A percentile compares a stretch with the other conserved stretches of the same genome.
Evolutionary conservation across 2,329 filamentous ascomycete species (phyloP).

Genomic region (Emmonsiellopsis sp.): DNA sequence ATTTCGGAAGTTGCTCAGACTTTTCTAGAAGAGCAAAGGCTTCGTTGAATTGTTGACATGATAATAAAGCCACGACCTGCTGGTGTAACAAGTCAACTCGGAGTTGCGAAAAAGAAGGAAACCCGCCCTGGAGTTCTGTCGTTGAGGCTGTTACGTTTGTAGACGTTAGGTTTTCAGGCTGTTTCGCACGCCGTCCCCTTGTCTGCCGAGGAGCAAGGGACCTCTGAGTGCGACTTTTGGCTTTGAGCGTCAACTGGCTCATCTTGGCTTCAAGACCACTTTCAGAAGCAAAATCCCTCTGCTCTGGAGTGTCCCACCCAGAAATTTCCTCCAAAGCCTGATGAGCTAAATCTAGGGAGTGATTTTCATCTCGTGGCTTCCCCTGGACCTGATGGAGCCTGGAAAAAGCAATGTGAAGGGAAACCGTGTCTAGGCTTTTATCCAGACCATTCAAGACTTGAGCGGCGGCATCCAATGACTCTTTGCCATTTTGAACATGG

Average conservation of each 20-base stretch:
- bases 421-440: constrained; percentile 46
- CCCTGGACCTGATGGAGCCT: constrained; percentile 40
- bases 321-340: constrained; percentile 36
- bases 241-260: constrained; percentile 30
- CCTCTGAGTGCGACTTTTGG: constrained; percentile 15
- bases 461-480: constrained; percentile 50
- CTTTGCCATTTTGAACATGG: constrained; percentile 42
- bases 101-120: constrained; percentile 33
- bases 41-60: constrained; percentile 44
- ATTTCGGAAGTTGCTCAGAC: constrained; percentile 24
- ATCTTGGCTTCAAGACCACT: constrained; percentile 34
- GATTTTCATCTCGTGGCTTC: constrained; percentile 33
- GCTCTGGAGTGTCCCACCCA: constrained; percentile 22
- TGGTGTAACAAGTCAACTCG: constrained; percentile 43
- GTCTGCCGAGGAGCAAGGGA: neutral
- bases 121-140: constrained; percentile 18
- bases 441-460: constrained; percentile 42
- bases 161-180: neutral
- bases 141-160: constrained; percentile 13
- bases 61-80: constrained; percentile 22
- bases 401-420: constrained; percentile 36
- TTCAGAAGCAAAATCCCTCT: constrained; percentile 20
- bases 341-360: constrained; percentile 44
- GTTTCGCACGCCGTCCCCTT: constrained; percentile 3
- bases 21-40: constrained; percentile 46